phyloP scores from a whole-genome alignment of 129 eudicot genomes.

The sunflower (Helianthus annuus) region DNA sequence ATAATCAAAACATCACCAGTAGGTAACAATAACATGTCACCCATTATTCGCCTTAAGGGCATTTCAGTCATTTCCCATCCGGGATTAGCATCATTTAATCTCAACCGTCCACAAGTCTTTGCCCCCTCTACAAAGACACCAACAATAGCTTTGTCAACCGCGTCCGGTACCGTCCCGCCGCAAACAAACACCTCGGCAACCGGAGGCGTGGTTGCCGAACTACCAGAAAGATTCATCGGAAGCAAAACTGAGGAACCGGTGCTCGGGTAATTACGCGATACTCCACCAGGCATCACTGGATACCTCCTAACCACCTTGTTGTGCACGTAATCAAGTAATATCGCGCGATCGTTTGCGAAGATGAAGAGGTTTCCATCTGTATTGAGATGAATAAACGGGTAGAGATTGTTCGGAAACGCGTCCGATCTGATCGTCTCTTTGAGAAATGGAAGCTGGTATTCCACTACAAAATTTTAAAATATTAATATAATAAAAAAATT shows the following conservation, averaged over 20 bases:
- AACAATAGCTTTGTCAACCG: slow-evolving; percentile 32
- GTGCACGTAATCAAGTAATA: slow-evolving; percentile 34
- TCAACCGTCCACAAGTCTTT: slow-evolving; percentile 57
- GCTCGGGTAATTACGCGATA: slow-evolving; percentile 42
- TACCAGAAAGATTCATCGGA: slow-evolving; percentile 32
- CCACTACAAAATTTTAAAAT: background rate
- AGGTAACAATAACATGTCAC: slow-evolving; percentile 71
- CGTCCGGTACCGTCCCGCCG: slow-evolving; percentile 53
- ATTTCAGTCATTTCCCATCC: slow-evolving; percentile 66
- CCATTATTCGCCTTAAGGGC: slow-evolving; percentile 64
- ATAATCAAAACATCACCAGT: slow-evolving; percentile 61
- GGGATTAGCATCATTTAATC: slow-evolving; percentile 46
- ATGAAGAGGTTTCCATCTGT: slow-evolving; percentile 44
- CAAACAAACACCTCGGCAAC: slow-evolving; percentile 48
- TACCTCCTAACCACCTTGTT: slow-evolving; percentile 31
- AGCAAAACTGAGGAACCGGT: slow-evolving; percentile 49
- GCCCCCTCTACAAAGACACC: slow-evolving; percentile 36
- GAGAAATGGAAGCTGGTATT: slow-evolving; percentile 38
- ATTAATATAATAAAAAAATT: background rate
- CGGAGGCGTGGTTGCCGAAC: background rate
- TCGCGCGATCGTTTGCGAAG: slow-evolving; percentile 44
- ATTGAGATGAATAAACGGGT: slow-evolving; percentile 42
- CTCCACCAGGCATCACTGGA: slow-evolving; percentile 46
- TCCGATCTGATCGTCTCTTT: slow-evolving; percentile 31
- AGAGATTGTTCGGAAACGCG: slow-evolving; percentile 35